phyloP scores from a whole-genome alignment of 2,329 filamentous ascomycete genomes.

The Sporothrix brunneoviolacea region DNA sequence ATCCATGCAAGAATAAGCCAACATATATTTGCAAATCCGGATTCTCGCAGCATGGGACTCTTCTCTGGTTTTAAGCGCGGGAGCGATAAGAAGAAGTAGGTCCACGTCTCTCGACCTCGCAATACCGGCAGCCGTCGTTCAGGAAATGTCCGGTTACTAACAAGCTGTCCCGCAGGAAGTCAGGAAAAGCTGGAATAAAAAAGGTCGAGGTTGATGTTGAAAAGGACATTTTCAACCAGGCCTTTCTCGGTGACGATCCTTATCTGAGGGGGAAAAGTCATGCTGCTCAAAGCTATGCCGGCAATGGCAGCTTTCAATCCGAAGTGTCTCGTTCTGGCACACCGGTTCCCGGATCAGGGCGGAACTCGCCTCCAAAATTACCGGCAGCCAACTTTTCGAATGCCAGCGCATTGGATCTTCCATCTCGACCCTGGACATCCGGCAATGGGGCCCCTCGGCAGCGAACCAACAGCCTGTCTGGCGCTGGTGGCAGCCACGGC shows the following conservation, averaged over 20 bases:
- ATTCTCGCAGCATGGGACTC: constrained; percentile 45
- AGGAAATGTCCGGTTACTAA: no score
- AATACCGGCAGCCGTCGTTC: no score
- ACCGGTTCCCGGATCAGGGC: constrained; percentile 17
- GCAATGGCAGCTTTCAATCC: constrained; percentile 25
- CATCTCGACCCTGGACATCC: constrained; percentile 16
- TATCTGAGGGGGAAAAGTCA: constrained; percentile 27
- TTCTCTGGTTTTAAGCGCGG: constrained; percentile 53
- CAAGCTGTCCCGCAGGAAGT: constrained; percentile 23
- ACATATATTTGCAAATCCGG: constrained; percentile 1
- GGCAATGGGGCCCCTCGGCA: not conserved
- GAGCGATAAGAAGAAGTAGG: constrained; percentile 51
- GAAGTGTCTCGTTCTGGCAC: constrained; percentile 34
- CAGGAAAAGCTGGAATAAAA: no score
- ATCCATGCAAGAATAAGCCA: not conserved
- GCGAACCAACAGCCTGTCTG: constrained; percentile 3
- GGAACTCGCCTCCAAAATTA: not conserved
- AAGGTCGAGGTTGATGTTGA: constrained; percentile 16
- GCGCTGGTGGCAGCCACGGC: not conserved
- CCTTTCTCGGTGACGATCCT: constrained; percentile 28
- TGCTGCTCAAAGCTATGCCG: not conserved
- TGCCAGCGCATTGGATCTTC: constrained; percentile 41
- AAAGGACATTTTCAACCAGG: constrained; percentile 29
- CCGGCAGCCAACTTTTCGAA: constrained; percentile 22
- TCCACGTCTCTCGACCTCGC: no score